phyloP scores from a whole-genome alignment of 2,329 filamentous ascomycete species.

The Xylaria sp. region DNA sequence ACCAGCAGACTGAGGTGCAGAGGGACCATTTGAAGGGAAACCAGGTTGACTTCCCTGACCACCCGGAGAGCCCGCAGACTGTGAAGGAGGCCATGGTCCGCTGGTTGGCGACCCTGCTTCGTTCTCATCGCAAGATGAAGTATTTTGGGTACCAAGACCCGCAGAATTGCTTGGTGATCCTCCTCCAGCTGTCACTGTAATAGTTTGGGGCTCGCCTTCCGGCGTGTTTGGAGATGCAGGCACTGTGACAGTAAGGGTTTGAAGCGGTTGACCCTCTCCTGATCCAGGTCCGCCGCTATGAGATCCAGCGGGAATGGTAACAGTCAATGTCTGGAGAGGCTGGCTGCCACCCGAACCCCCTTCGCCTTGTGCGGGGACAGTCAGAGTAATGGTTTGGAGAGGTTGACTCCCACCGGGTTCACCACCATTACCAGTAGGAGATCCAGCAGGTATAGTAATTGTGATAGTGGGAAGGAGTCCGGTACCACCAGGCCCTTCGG shows the following conservation, averaged over 20 bases:
- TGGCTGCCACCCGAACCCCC: slow-evolving; percentile 21
- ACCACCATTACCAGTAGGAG: slow-evolving; percentile 26
- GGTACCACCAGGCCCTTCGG: slow-evolving; percentile 24
- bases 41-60: slow-evolving; percentile 27
- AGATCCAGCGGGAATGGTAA: slow-evolving; percentile 23
- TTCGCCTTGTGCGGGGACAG: slow-evolving; percentile 27
- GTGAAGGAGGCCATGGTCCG: slow-evolving; percentile 29
- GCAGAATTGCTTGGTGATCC: slow-evolving; percentile 27
- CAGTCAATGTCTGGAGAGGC: slow-evolving; percentile 34
- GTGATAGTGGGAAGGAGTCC: slow-evolving; percentile 34
- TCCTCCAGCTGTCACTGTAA: slow-evolving; percentile 35
- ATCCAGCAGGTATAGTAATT: slow-evolving; percentile 30
- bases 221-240: slow-evolving; percentile 22
- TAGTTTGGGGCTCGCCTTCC: slow-evolving; percentile 32
- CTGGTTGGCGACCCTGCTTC: slow-evolving; percentile 20
- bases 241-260: slow-evolving; percentile 35
- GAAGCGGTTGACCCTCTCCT: slow-evolving; percentile 28
- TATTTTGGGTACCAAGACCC: slow-evolving; percentile 28
- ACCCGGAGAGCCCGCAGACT: slow-evolving; percentile 36
- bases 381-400: slow-evolving; percentile 35
- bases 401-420: slow-evolving; percentile 25
- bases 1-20: slow-evolving; percentile 16
- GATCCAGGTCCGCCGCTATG: slow-evolving; percentile 25
- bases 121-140: slow-evolving; percentile 36
- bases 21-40: slow-evolving; percentile 25